Percentiles rank a stretch among this genome's conserved stretches.
Conservation (phyloP, 2,329 filamentous ascomycete species). For the Chrysoporthe austroafricana region DNA sequence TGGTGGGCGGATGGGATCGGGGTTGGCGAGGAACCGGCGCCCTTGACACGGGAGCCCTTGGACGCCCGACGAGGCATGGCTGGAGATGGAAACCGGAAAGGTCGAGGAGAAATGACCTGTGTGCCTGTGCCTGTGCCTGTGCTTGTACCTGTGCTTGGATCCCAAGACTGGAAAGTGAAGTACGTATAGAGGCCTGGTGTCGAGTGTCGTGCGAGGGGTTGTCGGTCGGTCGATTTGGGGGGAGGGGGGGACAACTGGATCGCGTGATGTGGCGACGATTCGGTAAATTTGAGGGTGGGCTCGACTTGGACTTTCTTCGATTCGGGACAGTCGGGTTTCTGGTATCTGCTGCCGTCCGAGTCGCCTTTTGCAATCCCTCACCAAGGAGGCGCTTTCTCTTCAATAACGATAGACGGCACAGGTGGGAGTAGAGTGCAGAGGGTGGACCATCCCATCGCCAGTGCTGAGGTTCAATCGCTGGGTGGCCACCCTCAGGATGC, state of each 20-base stretch:
- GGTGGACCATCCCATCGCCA: constrained; percentile 59
- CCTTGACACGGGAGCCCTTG: constrained; percentile 40
- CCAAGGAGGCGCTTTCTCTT: constrained; percentile 3
- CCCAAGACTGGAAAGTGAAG: not conserved
- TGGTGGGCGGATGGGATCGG: constrained; percentile 43
- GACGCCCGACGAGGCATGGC: constrained; percentile 34
- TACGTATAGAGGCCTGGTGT: not conserved
- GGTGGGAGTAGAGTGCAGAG: constrained; percentile 45
- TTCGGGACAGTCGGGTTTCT: not conserved
- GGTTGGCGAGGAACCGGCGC: constrained; percentile 37
- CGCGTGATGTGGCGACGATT: constrained; percentile 10
- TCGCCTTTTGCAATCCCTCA: not conserved
- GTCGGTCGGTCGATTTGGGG: too few relatives aligned
- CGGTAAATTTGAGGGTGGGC: constrained; percentile 1
- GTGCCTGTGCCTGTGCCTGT: not conserved
- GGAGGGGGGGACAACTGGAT: not conserved
- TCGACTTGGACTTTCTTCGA: too few relatives aligned
- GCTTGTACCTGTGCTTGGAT: not conserved
- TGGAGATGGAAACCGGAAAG: not conserved
- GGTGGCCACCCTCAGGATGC: constrained; percentile 58
- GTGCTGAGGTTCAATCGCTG: constrained; percentile 42
- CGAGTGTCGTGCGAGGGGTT: not conserved
- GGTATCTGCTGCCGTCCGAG: not conserved
- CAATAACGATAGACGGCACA: not conserved
- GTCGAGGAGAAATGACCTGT: not conserved